Evolutionary conservation across 345 rosid species (phyloP), one percentile per base, ranked within the genome.

Genomic region (Microcos paniculata): DNA sequence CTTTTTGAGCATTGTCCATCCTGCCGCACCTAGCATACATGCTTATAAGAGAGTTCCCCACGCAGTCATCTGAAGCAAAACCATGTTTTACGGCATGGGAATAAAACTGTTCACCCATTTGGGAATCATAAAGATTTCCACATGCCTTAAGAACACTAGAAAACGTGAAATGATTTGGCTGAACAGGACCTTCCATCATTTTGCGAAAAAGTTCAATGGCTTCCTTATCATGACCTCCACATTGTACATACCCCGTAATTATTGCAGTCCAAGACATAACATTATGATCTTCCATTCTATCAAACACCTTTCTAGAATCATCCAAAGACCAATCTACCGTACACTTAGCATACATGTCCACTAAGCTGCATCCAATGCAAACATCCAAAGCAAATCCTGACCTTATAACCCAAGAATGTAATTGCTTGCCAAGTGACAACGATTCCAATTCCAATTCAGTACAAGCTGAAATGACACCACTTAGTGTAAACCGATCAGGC

Each of bases 221-320:
- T 77, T 85, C 92, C 68, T 77, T 5, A 78, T 80, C 83, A 9
- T 46, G 56, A 42, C 72, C 71, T 76, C 87, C 87, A 73, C 64
- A 72, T 57, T 80, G 86, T 33, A 84, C 66, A 79, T 85, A 82
- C 42, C 87, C 94, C 14, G 90, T 86, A 56, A 91, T 89, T 68
- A 91, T 80, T 40, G 98, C 87, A 33, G 89, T 89, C 90, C 95
- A 93, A 6, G 93, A 90, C 93, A 88, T 90, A 12, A 93, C 90
- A 69, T 84, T 82, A 56, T 84, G 92, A 55, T 77, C 84, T 33
- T 78, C 74, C 92, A 91, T 89, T 72, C 85, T 76, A 82, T 85
- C 89, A 76, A 93, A 91, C 59, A 90, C 89, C 74, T 79, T 87
- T 80, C 89, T 89, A 23, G 88, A 84, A 78, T 88, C 85, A 77